Evolutionary conservation across 306 rosid species (phyloP), one percentile per base, ranked within the genome.

Genomic region (Medicago arabica): DNA sequence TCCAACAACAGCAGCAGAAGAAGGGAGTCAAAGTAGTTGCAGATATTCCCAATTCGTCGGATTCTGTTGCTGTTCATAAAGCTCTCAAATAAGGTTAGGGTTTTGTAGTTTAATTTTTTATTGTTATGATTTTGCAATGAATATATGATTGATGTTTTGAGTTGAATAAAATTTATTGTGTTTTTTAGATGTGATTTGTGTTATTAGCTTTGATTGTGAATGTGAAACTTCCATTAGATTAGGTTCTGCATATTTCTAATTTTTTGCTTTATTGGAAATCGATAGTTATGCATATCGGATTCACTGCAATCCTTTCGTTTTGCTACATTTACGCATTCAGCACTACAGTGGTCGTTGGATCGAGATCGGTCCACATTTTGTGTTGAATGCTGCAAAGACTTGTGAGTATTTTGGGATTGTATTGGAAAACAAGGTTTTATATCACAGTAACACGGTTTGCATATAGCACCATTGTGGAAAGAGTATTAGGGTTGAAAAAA

Each of bases 1-100:
- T 75, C 46, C 75, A 80, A 54, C 82, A 82, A 34, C 77, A 82
- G 49, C 80, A 73, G 71, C 70, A 61, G 80, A n/a, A 55, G 43
- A 41, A 40, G 38, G 72, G 51, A 36, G 57, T 76, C 31, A 60
- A 77, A 63, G 72, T 9, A 59, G 74, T 76, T 7, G 21, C 74
- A 8, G 78, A 76, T 40, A 63, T 17, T 5, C 58, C 16, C 8
- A 58, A 80, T 70, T 64, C 88, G n/a, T 75, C 85, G 7, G 80
- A 84, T 67, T 68, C 78, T 46, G 77, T 82, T 69, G 51, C 63
- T 1, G 84, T 77, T 11, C 85, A 31, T 49, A 82, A 84, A 73
- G 82, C 84, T 60, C 60, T 80, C 79, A 74, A 86, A 64, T 84
- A 79, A 82, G 78, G 80, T 82, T 53, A 72, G 83, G 74, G 50